A percentile compares a stretch with the other conserved stretches of the same genome.
Evolutionary conservation across 225 moss, liverwort and hornwort species (phyloP).

Genomic region (Thuidium tamariscinum): DNA sequence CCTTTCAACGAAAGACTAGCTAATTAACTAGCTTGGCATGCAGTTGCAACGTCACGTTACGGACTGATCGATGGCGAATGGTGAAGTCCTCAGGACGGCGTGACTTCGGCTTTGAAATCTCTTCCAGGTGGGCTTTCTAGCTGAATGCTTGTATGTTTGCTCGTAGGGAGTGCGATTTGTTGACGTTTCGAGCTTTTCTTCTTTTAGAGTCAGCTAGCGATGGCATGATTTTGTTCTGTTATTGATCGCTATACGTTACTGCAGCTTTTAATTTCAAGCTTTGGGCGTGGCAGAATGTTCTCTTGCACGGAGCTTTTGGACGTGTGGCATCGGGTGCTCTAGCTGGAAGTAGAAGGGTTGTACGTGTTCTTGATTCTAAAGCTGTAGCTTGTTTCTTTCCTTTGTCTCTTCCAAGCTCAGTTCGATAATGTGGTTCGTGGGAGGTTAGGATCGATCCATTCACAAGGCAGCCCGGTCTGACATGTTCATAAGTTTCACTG

Average conservation of each 20-base stretch:
- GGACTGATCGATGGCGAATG: neutral
- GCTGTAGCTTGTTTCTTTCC: neutral
- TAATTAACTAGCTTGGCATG: neutral
- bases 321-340: neutral
- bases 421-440: neutral
- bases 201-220: neutral
- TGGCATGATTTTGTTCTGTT: neutral
- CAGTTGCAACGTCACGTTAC: neutral
- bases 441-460: neutral
- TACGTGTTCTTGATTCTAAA: neutral
- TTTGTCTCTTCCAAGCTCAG: neutral
- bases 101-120: neutral
- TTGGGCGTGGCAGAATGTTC: neutral
- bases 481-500: neutral
- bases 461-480: neutral
- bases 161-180: neutral
- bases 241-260: neutral
- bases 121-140: neutral
- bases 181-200: neutral
- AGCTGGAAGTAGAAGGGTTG: neutral
- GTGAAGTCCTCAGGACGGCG: neutral
- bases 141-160: neutral
- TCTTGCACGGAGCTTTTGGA: neutral
- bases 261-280: neutral
- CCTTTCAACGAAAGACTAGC: neutral